These are phyloP conservation scores for Effrenium voratum DNA, from an alignment of 73 alveolate species.

Conservation along the genomic window DNA sequence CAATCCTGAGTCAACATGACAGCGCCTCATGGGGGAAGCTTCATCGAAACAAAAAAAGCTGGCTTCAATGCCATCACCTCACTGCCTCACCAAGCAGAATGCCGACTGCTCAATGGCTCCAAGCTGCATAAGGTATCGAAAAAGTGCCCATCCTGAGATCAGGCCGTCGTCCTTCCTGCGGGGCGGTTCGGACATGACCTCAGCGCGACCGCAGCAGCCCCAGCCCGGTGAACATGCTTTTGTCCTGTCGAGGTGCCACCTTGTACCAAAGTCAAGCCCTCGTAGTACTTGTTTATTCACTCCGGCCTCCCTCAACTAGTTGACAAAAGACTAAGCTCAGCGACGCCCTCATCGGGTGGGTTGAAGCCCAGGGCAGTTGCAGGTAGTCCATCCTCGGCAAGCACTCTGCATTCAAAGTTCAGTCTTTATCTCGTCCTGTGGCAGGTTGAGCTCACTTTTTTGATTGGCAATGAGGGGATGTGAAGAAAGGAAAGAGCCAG, in stretches of 20 bases:
- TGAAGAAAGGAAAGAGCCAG: too few species aligned
- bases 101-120: too few species aligned
- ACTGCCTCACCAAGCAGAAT: too few species aligned
- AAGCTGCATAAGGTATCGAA: slow-evolving; percentile 79
- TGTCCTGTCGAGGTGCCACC: too few species aligned
- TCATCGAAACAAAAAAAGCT: slow-evolving; percentile 93
- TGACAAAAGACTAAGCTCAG: neutral
- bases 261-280: too few species aligned
- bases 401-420: too few species aligned
- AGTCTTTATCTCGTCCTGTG: too few species aligned
- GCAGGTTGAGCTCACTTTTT: too few species aligned
- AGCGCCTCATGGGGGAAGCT: neutral
- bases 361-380: slow-evolving; percentile 98
- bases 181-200: slow-evolving; percentile 84
- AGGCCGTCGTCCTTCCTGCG: slow-evolving; percentile 74
- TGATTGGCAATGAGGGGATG: too few species aligned
- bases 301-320: neutral
- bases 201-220: too few species aligned
- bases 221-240: too few species aligned
- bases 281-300: neutral
- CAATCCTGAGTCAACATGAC: slow-evolving; percentile 95
- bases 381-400: slow-evolving; percentile 97
- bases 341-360: slow-evolving; percentile 46
- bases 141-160: slow-evolving; percentile 95
- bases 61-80: slow-evolving; percentile 51